phyloP scores from a whole-genome alignment of 345 rosid genomes.

The Abelmoschus esculentus region DNA sequence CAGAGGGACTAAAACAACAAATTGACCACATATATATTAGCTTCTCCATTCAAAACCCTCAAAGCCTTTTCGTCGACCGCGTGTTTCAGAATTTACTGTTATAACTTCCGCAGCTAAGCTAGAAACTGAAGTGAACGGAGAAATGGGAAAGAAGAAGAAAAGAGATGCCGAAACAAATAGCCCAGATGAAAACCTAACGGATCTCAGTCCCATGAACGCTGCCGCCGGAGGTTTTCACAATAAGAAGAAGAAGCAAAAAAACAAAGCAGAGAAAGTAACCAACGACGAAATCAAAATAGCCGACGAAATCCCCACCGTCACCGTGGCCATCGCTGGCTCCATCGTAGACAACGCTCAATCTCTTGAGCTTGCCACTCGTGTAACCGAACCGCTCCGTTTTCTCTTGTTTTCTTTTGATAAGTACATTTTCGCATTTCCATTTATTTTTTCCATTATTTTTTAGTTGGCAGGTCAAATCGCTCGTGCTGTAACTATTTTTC shows the following conservation, averaged over 20 bases:
- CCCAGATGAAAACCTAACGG: not conserved
- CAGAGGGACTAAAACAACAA: not conserved
- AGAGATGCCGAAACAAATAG: slow-evolving; percentile 4
- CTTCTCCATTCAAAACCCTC: not conserved
- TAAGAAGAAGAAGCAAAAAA: slow-evolving; percentile 27
- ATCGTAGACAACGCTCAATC: slow-evolving; percentile 92
- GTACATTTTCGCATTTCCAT: not conserved
- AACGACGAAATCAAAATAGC: slow-evolving; percentile 18
- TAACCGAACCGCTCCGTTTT: slow-evolving; percentile 21
- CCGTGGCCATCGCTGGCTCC: slow-evolving; percentile 88
- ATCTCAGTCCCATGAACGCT: slow-evolving; percentile 21
- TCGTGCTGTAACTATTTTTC: slow-evolving; percentile 84
- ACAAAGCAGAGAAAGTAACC: slow-evolving; percentile 21
- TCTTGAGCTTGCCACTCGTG: slow-evolving; percentile 88
- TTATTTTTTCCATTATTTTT: not conserved
- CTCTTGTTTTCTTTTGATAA: not conserved
- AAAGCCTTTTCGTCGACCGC: not conserved
- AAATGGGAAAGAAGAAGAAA: slow-evolving; percentile 62
- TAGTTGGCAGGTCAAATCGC: slow-evolving; percentile 94
- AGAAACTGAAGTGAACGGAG: no score
- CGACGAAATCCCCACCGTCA: slow-evolving; percentile 49
- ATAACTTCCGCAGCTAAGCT: not conserved
- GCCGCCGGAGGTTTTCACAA: slow-evolving; percentile 25
- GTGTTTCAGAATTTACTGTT: not conserved
- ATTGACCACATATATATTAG: not conserved